phyloP scores from a whole-genome alignment of 176 grass and related monocot species.

The Raddia guianensis region DNA sequence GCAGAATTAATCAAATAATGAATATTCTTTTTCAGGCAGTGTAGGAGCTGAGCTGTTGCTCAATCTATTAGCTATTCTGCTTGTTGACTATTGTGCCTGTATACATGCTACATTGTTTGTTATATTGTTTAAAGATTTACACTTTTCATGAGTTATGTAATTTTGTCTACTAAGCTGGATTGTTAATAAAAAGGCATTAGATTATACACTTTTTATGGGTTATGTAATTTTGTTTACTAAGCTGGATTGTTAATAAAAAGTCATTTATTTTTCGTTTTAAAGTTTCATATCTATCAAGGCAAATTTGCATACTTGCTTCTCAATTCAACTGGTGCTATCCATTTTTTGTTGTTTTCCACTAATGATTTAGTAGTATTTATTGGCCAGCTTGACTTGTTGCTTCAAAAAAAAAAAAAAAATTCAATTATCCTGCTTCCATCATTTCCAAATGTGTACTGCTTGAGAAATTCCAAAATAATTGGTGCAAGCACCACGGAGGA shows the following conservation, averaged over 20 bases:
- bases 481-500: too few relatives aligned
- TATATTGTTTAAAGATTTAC: too few relatives aligned
- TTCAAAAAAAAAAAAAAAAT: too few relatives aligned
- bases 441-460: too few relatives aligned
- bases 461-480: too few relatives aligned
- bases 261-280: slow-evolving; percentile 9
- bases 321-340: slow-evolving; percentile 29
- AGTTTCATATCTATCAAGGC: slow-evolving; percentile 10
- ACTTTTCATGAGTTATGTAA: too few relatives aligned
- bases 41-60: too few relatives aligned
- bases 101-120: too few relatives aligned
- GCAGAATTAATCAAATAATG: background rate
- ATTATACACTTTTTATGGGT: background rate
- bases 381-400: slow-evolving; percentile 47
- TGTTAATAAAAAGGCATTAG: too few relatives aligned
- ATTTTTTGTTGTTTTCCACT: slow-evolving; percentile 22
- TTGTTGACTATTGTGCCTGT: background rate
- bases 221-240: slow-evolving; percentile 7
- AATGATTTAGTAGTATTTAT: slow-evolving; percentile 28
- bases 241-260: background rate
- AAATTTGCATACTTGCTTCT: slow-evolving; percentile 32
- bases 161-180: too few relatives aligned
- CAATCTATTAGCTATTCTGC: slow-evolving; percentile 1
- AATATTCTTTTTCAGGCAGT: too few relatives aligned
- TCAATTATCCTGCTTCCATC: too few relatives aligned